These are phyloP conservation scores for Dictyostelium discoideum DNA, from an alignment of 78 protist species.

Conservation along the genomic window DNA sequence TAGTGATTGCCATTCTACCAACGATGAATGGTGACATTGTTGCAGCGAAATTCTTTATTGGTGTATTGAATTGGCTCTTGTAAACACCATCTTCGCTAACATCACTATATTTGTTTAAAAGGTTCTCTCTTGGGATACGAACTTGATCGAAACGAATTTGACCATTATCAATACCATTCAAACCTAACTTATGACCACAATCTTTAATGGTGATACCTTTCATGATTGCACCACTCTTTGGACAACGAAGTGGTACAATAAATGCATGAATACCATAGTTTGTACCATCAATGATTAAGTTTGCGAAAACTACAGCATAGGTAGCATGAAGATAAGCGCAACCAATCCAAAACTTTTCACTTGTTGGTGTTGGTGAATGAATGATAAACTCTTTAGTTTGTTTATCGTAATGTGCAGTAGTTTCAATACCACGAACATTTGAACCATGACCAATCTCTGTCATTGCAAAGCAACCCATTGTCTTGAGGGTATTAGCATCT, in stretches of 20 bases:
- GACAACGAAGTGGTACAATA: constrained; percentile 51
- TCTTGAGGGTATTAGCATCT: background rate
- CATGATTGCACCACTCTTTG: background rate
- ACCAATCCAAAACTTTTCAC: constrained; percentile 94
- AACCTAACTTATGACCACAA: constrained; percentile 80
- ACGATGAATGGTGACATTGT: constrained; percentile 37
- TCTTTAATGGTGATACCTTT: constrained; percentile 65
- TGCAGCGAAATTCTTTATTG: constrained; percentile 34
- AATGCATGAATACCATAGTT: constrained; percentile 87
- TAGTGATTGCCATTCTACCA: constrained; percentile 20
- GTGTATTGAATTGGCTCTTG: constrained; percentile 20
- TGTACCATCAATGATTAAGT: constrained; percentile 67
- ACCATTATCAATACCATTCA: constrained; percentile 87
- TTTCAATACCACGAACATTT: constrained; percentile 84
- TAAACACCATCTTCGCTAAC: constrained; percentile 72
- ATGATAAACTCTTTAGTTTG: constrained; percentile 85
- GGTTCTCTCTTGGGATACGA: constrained; percentile 79
- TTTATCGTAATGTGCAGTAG: constrained; percentile 91
- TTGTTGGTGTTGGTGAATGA: constrained; percentile 82
- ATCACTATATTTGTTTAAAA: constrained; percentile 75
- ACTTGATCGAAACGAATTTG: constrained; percentile 65
- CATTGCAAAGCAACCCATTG: constrained; percentile 85
- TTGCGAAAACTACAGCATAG: constrained; percentile 86
- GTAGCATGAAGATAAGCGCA: constrained; percentile 84
- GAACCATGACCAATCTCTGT: constrained; percentile 86